phyloP scores from a whole-genome alignment of 805 yeast genomes.

The Saccharomycopsis vini region DNA sequence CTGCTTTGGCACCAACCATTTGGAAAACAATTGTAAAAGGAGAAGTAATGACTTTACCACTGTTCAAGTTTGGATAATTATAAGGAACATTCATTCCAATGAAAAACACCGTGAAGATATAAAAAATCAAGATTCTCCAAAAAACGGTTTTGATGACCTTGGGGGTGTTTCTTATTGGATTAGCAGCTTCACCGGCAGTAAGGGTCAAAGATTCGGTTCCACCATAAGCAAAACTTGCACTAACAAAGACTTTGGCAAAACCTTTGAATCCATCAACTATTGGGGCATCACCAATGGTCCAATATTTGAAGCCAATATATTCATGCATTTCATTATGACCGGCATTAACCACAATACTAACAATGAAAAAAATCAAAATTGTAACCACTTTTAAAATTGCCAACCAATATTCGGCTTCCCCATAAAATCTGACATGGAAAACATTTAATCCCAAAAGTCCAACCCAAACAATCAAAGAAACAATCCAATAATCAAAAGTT shows the following conservation, averaged over 20 bases:
- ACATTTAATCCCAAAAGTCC: conserved; percentile 36
- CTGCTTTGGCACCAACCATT: conserved; percentile 43
- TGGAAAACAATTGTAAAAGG: conserved; percentile 39
- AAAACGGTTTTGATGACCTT: conserved; percentile 50
- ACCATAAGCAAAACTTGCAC: conserved; percentile 45
- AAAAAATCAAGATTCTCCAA: conserved; percentile 48
- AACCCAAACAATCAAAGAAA: conserved; percentile 46
- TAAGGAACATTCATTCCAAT: conserved; percentile 53
- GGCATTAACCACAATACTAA: conserved; percentile 47
- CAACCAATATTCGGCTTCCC: conserved; percentile 56
- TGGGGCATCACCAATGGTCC: conserved; percentile 49
- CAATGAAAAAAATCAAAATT: conserved; percentile 45
- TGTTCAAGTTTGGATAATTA: conserved; percentile 38
- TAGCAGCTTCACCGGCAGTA: conserved; percentile 46
- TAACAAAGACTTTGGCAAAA: conserved; percentile 40
- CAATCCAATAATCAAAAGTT: conserved; percentile 40
- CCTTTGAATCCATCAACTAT: conserved; percentile 44
- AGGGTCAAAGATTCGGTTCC: conserved; percentile 42
- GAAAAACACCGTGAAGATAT: conserved; percentile 46
- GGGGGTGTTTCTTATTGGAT: conserved; percentile 52
- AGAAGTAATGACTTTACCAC: conserved; percentile 30
- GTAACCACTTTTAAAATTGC: conserved; percentile 50
- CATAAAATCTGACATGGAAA: conserved; percentile 46
- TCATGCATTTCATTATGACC: conserved; percentile 49
- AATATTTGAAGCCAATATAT: conserved; percentile 46